Base-by-base conservation (phyloP, 257 asterid species). In the Hygrophila difformis region DNA sequence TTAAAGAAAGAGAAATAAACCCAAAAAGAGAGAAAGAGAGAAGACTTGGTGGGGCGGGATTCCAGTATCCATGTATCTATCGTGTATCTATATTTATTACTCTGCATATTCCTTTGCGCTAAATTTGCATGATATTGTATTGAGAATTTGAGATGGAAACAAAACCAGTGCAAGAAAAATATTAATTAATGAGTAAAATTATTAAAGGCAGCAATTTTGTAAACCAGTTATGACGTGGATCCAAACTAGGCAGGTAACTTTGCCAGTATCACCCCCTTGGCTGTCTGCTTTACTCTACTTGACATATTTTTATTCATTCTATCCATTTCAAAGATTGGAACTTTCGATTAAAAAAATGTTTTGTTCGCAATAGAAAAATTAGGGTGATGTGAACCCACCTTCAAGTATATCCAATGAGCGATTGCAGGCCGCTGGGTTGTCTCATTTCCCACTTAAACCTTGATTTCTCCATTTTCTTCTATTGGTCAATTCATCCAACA, bases 161-260 rank as follows among this genome's bases (percentile, higher is more conserved):
- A 38, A 51, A 58, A 55, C 35, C 7, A 5, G 3, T 4, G 5
- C 19, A 23, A 69, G n/a, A n/a, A 54, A 20, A 41, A 36, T 52
- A 2, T n/a, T n/a, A n/a, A n/a, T n/a, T n/a, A 1, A 50, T 37
- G 38, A 44, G 57, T 10, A 1, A 53, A 14, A 35, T 46, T 5
- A 0, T 0, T 24, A 57, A 67, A 39, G 61, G 34, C 66, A 58
- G 55, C 68, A 59, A 36, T 63, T 54, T 56, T 49, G 53, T 70
- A 53, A 68, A 8, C 68, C 74, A 47, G 48, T 14, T 72, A 56
- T 51, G 81, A 86, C 81, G 89, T 76, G 95, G 91, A 81, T 65
- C 56, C 89, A 73, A 75, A 67, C 74, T 38, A 71, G 72, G 85
- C 47, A 39, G 55, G 50, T 22, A 24, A 21, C 87, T 61, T 76